phyloP scores from a whole-genome alignment of 1,139 yeast species.

The Sugiyamaella castrensis region DNA sequence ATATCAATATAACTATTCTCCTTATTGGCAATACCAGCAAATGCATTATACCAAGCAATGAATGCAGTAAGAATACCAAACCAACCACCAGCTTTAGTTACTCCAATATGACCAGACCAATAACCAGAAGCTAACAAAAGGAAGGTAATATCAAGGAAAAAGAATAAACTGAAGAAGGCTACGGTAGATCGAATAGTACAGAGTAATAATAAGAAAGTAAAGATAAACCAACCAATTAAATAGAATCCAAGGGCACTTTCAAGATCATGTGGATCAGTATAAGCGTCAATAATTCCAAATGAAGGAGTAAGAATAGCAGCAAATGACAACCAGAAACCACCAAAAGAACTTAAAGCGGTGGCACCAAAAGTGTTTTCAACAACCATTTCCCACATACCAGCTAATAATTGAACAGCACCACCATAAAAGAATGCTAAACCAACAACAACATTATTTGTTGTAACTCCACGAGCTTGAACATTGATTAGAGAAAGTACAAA shows the following conservation, averaged over 20 bases:
- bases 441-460: conserved; percentile 53
- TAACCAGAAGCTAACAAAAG: conserved; percentile 63
- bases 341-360: conserved; percentile 63
- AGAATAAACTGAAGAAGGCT: conserved; percentile 67
- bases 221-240: conserved; percentile 74
- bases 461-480: conserved; percentile 58
- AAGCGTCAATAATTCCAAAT: conserved; percentile 68
- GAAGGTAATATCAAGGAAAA: conserved; percentile 63
- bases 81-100: conserved; percentile 71
- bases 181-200: conserved; percentile 78
- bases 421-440: conserved; percentile 85
- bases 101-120: conserved; percentile 42
- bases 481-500: conserved; percentile 71
- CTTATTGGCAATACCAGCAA: conserved; percentile 78
- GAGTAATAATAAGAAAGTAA: conserved; percentile 63
- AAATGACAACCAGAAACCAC: conserved; percentile 84
- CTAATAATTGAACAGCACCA: conserved; percentile 70
- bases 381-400: conserved; percentile 73
- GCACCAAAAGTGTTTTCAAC: conserved; percentile 89
- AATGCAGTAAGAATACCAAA: conserved; percentile 77
- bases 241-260: conserved; percentile 68
- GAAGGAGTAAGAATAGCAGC: conserved; percentile 70
- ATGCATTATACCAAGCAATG: conserved; percentile 85
- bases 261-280: conserved; percentile 42
- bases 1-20: conserved; percentile 65